A percentile compares a stretch with the other conserved stretches of the same genome.
phyloP scores from a whole-genome alignment of 257 asterid genomes.

The Primulina eburnea region DNA sequence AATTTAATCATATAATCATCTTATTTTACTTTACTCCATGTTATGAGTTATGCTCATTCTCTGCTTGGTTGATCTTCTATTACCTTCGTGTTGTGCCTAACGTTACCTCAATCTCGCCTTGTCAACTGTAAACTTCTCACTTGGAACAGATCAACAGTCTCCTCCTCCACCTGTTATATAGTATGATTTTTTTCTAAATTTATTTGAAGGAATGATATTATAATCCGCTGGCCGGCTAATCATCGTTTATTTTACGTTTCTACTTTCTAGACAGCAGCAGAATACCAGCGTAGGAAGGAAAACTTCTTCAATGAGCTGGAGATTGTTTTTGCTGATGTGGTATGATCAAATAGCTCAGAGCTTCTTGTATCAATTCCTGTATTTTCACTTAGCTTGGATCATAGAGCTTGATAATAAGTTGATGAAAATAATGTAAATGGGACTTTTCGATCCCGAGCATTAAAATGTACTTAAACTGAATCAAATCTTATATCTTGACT shows the following conservation, averaged over 20 bases:
- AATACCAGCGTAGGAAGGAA: slow-evolving; percentile 72
- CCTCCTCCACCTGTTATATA: neutral
- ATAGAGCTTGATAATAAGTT: neutral
- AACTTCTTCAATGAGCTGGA: slow-evolving; percentile 90
- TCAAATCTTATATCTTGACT: slow-evolving; percentile 7
- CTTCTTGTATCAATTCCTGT: neutral
- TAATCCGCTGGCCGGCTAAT: neutral
- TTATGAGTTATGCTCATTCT: neutral
- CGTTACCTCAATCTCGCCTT: neutral
- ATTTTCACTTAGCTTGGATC: neutral
- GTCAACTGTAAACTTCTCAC: too few relatives aligned
- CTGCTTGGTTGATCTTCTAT: neutral
- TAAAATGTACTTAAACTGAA: neutral
- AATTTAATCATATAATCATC: neutral
- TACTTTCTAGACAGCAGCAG: slow-evolving; percentile 72
- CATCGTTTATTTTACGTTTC: slow-evolving; percentile 16
- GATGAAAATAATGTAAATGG: neutral
- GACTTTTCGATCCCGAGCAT: neutral
- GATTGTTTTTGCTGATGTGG: slow-evolving; percentile 89
- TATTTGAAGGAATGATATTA: neutral
- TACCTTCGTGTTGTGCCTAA: neutral
- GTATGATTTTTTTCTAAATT: neutral
- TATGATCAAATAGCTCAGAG: slow-evolving; percentile 26
- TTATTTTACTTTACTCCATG: neutral
- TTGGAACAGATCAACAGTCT: too few relatives aligned